Conservation (phyloP, 768 basidiomycete species). For the Cyclocybe aegerita region DNA sequence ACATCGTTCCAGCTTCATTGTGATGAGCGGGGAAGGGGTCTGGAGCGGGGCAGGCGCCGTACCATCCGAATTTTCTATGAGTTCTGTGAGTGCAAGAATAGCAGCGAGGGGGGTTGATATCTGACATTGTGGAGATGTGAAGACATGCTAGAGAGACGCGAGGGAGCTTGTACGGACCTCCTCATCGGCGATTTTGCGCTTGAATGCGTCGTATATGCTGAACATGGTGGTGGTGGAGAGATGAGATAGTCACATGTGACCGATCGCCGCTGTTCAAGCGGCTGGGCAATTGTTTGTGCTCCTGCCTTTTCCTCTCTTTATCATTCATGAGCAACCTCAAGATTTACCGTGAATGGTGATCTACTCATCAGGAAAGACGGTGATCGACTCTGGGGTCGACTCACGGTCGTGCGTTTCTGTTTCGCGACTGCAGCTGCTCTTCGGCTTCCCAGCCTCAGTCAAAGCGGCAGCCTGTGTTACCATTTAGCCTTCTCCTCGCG, state of each 20-base stretch:
- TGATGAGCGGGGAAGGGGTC: constrained; percentile 8
- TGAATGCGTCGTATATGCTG: constrained; percentile 51
- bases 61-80: constrained; percentile 82
- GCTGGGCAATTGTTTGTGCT: not conserved
- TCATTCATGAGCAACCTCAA: no score
- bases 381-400: no score
- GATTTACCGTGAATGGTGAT: no score
- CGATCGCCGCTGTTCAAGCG: not conserved
- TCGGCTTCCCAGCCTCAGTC: no score
- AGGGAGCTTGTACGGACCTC: constrained; percentile 44
- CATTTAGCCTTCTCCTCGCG: no score
- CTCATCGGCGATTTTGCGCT: constrained; percentile 59
- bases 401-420: no score
- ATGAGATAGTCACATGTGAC: constrained; percentile 15
- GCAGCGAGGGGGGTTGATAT: constrained; percentile 86
- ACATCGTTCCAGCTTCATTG: constrained; percentile 80
- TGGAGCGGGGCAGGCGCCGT: constrained; percentile 16
- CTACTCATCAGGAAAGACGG: no score
- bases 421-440: no score
- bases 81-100: constrained; percentile 79
- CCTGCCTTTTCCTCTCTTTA: not conserved
- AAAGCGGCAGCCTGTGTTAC: no score
- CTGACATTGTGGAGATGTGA: constrained; percentile 32
- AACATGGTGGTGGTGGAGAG: constrained; percentile 23
- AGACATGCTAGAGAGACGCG: not conserved